A percentile compares a stretch with the other conserved stretches of the same genome.
phyloP scores from a whole-genome alignment of 202 grass and related monocot genomes.

The Carex arenaria region DNA sequence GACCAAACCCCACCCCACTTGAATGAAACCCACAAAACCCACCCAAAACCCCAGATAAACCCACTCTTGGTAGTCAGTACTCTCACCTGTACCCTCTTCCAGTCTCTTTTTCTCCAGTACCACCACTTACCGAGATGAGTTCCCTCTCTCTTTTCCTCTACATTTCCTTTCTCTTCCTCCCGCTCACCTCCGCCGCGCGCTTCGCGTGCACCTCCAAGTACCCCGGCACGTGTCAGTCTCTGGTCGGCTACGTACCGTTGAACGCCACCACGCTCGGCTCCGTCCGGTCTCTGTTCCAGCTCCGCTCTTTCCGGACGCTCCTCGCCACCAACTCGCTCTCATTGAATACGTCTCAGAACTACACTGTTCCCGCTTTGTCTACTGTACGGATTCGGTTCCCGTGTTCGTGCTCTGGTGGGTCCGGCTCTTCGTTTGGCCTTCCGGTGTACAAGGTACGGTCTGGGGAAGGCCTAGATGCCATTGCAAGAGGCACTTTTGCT shows the following conservation, averaged over 20 bases:
- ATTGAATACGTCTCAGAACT: conserved; percentile 32
- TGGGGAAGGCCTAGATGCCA: conserved; percentile 60
- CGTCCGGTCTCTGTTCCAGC: conserved; percentile 69
- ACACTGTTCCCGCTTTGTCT: conserved; percentile 20
- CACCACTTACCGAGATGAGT: background rate
- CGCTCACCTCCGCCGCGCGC: conserved; percentile 27
- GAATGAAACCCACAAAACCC: background rate
- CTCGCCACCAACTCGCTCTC: conserved; percentile 63
- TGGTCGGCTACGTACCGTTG: conserved; percentile 57
- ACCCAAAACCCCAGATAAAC: conserved; percentile 17
- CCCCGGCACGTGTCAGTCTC: conserved; percentile 59
- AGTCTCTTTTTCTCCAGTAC: conserved; percentile 20
- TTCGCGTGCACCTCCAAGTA: conserved; percentile 54
- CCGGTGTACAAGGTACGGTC: conserved; percentile 60
- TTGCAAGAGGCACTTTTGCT: conserved; percentile 42
- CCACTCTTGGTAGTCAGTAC: conserved; percentile 27
- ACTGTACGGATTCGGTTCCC: conserved; percentile 63
- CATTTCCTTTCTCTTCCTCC: conserved; percentile 10
- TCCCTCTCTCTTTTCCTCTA: conserved; percentile 1
- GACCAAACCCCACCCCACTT: background rate
- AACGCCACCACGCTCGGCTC: conserved; percentile 62
- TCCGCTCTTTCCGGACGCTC: conserved; percentile 67
- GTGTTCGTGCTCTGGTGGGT: conserved; percentile 76
- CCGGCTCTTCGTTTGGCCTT: conserved; percentile 49
- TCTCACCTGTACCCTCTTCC: conserved; percentile 27